These are phyloP conservation scores for Botrytis tulipae DNA, from an alignment of 2,329 filamentous ascomycete genomes.

Conservation along the genomic window DNA sequence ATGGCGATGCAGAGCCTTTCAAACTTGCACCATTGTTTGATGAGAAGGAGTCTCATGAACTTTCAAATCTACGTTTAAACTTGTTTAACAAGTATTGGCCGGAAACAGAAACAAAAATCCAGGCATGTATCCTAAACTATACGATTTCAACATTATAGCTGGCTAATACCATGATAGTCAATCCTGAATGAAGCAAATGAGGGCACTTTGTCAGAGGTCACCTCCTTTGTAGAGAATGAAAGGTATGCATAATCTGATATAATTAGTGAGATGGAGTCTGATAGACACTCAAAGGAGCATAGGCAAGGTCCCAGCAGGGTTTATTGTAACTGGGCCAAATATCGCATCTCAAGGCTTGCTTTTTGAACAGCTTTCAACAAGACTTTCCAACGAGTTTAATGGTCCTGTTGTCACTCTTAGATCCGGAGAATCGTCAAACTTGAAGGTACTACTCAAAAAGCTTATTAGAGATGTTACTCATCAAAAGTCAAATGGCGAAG, in stretches of 20 bases:
- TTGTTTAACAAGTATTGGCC: conserved; percentile 65
- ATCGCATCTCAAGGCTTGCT: conserved; percentile 72
- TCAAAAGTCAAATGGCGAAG: conserved; percentile 47
- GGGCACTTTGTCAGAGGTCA: conserved; percentile 58
- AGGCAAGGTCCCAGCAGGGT: conserved; percentile 55
- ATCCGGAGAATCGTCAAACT: conserved; percentile 68
- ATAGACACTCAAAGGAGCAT: conserved; percentile 23
- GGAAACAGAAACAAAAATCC: conserved; percentile 60
- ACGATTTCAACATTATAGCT: not conserved
- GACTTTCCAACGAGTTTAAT: conserved; percentile 46
- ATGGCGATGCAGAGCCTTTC: conserved; percentile 12
- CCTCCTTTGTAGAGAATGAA: conserved; percentile 48
- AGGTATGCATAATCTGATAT: conserved; percentile 11
- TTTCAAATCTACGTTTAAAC: conserved; percentile 53
- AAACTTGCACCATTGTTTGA: conserved; percentile 54
- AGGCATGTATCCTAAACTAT: conserved; percentile 43
- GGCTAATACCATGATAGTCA: conserved; percentile 44
- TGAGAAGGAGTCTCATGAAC: conserved; percentile 51
- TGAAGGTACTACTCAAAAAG: conserved; percentile 71
- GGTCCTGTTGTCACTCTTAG: conserved; percentile 65
- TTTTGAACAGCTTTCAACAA: conserved; percentile 66
- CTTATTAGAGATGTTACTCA: conserved; percentile 67
- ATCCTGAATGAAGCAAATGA: conserved; percentile 61
- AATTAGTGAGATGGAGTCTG: not conserved
- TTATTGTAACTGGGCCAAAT: conserved; percentile 76